Base-by-base conservation (phyloP, 805 yeast genomes). In the Yamadazyma olivae region DNA sequence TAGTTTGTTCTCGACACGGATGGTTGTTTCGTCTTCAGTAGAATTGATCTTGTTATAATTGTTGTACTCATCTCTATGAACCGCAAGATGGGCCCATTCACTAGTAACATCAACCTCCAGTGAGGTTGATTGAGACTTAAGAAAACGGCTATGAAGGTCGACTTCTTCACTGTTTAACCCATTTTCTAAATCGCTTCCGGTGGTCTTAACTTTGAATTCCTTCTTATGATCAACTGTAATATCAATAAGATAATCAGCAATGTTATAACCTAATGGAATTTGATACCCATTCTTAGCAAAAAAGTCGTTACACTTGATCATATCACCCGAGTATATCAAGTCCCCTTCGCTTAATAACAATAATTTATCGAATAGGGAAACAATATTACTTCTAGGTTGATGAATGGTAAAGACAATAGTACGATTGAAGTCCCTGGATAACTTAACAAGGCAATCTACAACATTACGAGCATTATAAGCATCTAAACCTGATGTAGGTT, bases 301-400 rank as follows among this genome's bases (percentile, higher is more conserved):
- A 58, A 83, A 89, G 38, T 83, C 84, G 46, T 79, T 76, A 36
- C 93, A 84, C 30, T 77, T 76, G 5, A 70, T 63, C 73, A 83
- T 82, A n/a, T 77, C 79, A 13, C 99, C 99, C 0, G 96, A 86
- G 54, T 84, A 93, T 2, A 90, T 82, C 56, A 88, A 65, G 45
- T 80, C 79, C 41, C 99, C 98, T 44, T 83, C 83, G 17, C 96
- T 83, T 35, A 93, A 68, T 33, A 93, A 65, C 2, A 91, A 59
- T 32, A 93, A 71, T 49, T 82, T 81, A 54, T 91, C 96, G 59
- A 93, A 93, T 39, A 87, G 63, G 0, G 96, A 81, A 22, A 93
- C 97, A 56, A 93, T 91, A 53, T 93, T 93, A 39, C 96, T 86
- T 53, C 99, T 74, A 8, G 99, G 99, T 56, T 93, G 99, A 63